Base-by-base conservation (phyloP, 2,329 filamentous ascomycete species). In the Plenodomus biglobosus region DNA sequence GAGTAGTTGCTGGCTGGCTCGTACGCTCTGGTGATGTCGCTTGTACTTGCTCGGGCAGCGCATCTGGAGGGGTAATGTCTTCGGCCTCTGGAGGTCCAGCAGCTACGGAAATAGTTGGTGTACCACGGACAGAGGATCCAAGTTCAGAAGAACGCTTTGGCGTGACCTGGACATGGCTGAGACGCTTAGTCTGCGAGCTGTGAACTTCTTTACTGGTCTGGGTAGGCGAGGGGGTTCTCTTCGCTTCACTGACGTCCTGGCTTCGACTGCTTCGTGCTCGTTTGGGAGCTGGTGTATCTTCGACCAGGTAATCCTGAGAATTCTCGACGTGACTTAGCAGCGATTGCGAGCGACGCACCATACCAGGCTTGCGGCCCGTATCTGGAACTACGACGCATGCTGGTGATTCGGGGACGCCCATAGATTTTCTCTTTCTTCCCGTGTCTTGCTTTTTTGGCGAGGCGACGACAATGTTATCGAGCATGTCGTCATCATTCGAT, bases 381-480 rank as follows among this genome's bases (percentile, higher is more conserved):
- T 55, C 59, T 10, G 58, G 55, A 2, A 55, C 42, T 13, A 53
- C 8, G 13, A 38, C 15, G 10, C 8, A 11, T 32, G 27, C 8
- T 3, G 42, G 39, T 20, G 44, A 36, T 42, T 46, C 40, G 6
- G 55, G 46, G 13, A 43, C 44, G 27, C 32, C 38, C 47, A 49
- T 57, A 6, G 59, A 49, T 42, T 62, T 65, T 15, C 64, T 49
- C 59, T 61, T 65, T 35, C 43, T 60, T 8, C 39, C n/a, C 16
- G 38, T 1, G 41, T 35, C 11, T 3, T 42, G 15, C 21, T 21
- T 38, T 8, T 35, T 38, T 3, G 60, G 50, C 3, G 52, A 50
- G 16, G 66, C 68, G 17, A 76, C 70, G 15, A 73, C 62, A 40
- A 76, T 76, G 45, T 71, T 73, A 36, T 74, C 73, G 18, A 64